phyloP scores from a whole-genome alignment of 768 basidiomycete species.

The Amanita thiersii region DNA sequence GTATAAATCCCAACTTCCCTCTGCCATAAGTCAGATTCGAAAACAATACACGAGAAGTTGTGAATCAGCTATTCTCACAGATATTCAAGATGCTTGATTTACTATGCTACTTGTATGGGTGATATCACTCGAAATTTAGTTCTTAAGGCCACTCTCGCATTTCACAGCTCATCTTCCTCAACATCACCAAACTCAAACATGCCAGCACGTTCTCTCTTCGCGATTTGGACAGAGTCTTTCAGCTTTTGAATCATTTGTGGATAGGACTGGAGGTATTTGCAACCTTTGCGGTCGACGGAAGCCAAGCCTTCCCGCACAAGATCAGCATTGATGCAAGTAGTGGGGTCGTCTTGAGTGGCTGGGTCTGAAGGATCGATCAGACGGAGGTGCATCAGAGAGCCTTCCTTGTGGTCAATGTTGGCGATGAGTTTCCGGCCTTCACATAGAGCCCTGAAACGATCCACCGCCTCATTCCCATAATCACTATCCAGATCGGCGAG shows the following conservation, averaged over 20 bases:
- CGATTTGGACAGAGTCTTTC: constrained; percentile 48
- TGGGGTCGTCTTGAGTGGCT: constrained; percentile 53
- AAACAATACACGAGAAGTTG: too few relatives aligned
- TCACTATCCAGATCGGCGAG: constrained; percentile 77
- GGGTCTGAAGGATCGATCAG: constrained; percentile 87
- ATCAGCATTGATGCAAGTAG: constrained; percentile 82
- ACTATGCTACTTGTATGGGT: too few relatives aligned
- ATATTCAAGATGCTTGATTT: too few relatives aligned
- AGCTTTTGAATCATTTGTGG: constrained; percentile 60
- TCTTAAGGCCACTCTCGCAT: too few relatives aligned
- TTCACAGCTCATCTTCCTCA: constrained; percentile 81
- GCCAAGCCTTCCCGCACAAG: constrained; percentile 86
- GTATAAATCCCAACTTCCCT: too few relatives aligned
- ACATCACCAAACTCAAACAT: constrained; percentile 93
- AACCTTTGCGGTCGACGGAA: constrained; percentile 66
- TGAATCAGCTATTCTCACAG: too few relatives aligned
- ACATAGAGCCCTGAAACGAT: constrained; percentile 77
- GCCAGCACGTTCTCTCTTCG: constrained; percentile 69
- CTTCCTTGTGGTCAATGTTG: constrained; percentile 87
- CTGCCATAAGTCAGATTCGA: too few relatives aligned
- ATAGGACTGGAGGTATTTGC: constrained; percentile 66
- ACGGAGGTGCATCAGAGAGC: constrained; percentile 72
- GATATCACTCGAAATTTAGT: too few relatives aligned
- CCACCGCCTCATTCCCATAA: constrained; percentile 77
- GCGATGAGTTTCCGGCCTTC: constrained; percentile 96